Conservation (phyloP, 148 eudicot genomes). For the Diospyros lotus region DNA sequence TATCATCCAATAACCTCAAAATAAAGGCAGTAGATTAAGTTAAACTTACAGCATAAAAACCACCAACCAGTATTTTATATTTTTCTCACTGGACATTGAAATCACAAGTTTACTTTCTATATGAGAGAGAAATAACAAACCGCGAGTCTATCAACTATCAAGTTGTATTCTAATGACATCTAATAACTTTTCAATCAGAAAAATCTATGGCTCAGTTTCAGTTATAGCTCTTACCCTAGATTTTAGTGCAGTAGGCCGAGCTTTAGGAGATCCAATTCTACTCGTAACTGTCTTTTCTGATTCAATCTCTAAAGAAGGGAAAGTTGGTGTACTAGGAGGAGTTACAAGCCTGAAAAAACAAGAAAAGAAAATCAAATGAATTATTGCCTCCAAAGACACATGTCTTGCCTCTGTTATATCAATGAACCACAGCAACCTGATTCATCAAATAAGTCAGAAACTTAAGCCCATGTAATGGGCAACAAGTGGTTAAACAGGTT, state of each 20-base stretch:
- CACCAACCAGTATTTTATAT: not conserved
- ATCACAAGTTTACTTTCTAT: not conserved
- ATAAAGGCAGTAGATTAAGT: not conserved
- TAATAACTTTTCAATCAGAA: not conserved
- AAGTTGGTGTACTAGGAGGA: slow-evolving; percentile 70
- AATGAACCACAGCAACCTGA: not conserved
- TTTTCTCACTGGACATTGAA: not conserved
- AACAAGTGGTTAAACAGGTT: not conserved
- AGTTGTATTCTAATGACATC: slow-evolving; percentile 2
- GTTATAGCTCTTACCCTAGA: slow-evolving; percentile 57
- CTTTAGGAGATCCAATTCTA: slow-evolving; percentile 51
- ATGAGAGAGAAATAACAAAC: not conserved
- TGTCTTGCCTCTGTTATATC: not conserved
- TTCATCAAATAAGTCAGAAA: slow-evolving; percentile 6
- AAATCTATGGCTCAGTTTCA: not conserved
- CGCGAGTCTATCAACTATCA: slow-evolving; percentile 10
- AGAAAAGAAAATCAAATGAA: not conserved
- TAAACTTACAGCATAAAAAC: too few species aligned
- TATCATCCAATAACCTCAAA: not conserved
- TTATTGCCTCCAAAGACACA: not conserved
- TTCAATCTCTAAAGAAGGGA: slow-evolving; percentile 62
- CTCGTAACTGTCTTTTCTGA: slow-evolving; percentile 37
- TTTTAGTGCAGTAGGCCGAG: slow-evolving; percentile 48
- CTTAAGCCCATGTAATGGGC: not conserved
- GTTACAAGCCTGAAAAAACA: slow-evolving; percentile 69